A percentile compares a stretch with the other conserved stretches of the same genome.
Conservation (phyloP, 192 early-diverging fungal genomes). For the Dissophora globulifera region DNA sequence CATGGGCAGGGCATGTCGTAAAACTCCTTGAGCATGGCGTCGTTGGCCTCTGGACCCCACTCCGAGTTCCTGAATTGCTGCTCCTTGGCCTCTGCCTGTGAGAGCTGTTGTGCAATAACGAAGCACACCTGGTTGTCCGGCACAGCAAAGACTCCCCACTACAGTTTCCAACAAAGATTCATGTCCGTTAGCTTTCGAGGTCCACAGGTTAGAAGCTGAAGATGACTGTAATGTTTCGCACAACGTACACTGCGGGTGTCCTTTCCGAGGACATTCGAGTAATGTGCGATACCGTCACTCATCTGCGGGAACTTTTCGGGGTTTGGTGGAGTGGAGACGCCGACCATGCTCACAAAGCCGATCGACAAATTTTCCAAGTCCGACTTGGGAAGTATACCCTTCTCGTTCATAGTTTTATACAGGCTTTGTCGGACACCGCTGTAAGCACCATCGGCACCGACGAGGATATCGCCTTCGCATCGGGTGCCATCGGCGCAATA, state of each 20-base stretch:
- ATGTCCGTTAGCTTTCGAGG: not conserved
- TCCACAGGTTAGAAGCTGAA: too few relatives aligned
- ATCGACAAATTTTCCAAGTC: conserved; percentile 10
- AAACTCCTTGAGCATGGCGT: conserved; percentile 1
- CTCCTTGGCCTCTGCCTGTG: conserved; percentile 1
- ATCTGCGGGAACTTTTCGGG: conserved; percentile 19
- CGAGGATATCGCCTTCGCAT: conserved; percentile 18
- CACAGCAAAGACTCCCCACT: conserved; percentile 19
- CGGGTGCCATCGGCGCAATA: conserved; percentile 7
- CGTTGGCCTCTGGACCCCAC: conserved; percentile 26
- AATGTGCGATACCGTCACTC: conserved; percentile 5
- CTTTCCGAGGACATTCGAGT: not conserved
- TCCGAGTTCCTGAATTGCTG: conserved; percentile 15
- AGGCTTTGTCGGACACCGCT: conserved; percentile 26
- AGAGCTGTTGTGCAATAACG: not conserved
- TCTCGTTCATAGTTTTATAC: conserved; percentile 6
- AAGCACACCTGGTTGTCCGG: conserved; percentile 30
- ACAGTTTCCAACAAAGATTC: not conserved
- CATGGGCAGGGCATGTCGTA: not conserved
- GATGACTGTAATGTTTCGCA: too few relatives aligned
- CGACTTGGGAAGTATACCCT: not conserved
- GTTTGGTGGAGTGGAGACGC: conserved; percentile 6
- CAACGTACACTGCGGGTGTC: not conserved
- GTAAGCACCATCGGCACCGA: conserved; percentile 21
- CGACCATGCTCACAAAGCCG: conserved; percentile 12